phyloP scores from a whole-genome alignment of 2,329 filamentous ascomycete genomes.

The Microcera coccophila region DNA sequence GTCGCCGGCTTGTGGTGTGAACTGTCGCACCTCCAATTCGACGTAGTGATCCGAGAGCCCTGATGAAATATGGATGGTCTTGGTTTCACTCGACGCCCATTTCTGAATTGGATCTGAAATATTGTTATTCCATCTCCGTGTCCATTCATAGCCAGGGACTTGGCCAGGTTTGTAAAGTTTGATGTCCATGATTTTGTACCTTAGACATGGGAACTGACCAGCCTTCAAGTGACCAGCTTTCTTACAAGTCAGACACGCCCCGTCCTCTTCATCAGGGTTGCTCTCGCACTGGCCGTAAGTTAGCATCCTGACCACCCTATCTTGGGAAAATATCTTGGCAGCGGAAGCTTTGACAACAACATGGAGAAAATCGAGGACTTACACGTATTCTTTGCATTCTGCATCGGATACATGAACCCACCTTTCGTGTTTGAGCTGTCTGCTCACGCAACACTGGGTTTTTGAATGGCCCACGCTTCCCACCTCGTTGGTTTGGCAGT shows the following conservation, averaged over 20 bases:
- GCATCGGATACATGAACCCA: constrained; percentile 58
- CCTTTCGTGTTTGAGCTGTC: constrained; percentile 55
- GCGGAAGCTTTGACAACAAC: not conserved
- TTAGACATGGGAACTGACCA: constrained; percentile 53
- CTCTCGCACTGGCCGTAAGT: constrained; percentile 46
- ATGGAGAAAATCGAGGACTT: constrained; percentile 27
- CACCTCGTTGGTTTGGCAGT: constrained; percentile 30
- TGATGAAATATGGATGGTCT: constrained; percentile 49
- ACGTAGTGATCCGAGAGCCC: constrained; percentile 49
- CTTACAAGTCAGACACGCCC: constrained; percentile 51
- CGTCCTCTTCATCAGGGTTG: constrained; percentile 44
- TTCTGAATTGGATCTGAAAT: constrained; percentile 52
- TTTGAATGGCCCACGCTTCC: constrained; percentile 52
- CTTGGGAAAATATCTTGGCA: not conserved
- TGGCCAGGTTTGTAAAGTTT: constrained; percentile 56
- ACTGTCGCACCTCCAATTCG: constrained; percentile 49
- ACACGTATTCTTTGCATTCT: constrained; percentile 61
- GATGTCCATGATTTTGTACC: constrained; percentile 59
- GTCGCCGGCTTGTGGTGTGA: constrained; percentile 53
- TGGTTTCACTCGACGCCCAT: constrained; percentile 52
- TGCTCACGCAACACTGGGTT: constrained; percentile 48
- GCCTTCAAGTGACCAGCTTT: constrained; percentile 49
- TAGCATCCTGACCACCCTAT: constrained; percentile 3
- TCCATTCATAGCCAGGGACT: constrained; percentile 58
- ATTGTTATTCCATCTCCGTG: constrained; percentile 53